Conservation (phyloP, 768 basidiomycete species). For the Lactifluus echinatus region DNA sequence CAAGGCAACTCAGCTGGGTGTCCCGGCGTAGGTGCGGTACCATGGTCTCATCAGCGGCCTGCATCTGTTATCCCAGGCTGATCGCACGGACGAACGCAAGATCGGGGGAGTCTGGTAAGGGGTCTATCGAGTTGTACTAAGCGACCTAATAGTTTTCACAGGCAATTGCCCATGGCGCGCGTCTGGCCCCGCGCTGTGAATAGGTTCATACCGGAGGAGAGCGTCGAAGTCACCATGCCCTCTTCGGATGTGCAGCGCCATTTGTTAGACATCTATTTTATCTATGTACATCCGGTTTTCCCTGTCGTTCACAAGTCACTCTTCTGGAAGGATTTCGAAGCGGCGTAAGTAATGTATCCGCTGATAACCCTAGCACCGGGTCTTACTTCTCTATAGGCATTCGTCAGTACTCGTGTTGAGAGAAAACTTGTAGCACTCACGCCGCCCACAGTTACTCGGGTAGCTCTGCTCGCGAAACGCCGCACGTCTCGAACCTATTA, state of each 20-base stretch:
- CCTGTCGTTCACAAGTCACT: conserved; percentile 69
- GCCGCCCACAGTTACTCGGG: conserved; percentile 29
- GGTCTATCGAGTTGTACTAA: not conserved
- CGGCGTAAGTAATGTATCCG: conserved; percentile 3
- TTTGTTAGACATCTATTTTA: conserved; percentile 70
- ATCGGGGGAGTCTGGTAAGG: conserved; percentile 60
- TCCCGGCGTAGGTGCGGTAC: conserved; percentile 58
- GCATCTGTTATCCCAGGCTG: conserved; percentile 58
- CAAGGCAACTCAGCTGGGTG: conserved; percentile 25
- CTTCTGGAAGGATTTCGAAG: conserved; percentile 55
- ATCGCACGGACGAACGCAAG: conserved; percentile 58
- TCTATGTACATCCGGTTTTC: conserved; percentile 74
- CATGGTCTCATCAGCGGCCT: conserved; percentile 74
- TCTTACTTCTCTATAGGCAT: conserved; percentile 1
- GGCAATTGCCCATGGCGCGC: conserved; percentile 66
- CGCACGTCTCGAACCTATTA: conserved; percentile 48
- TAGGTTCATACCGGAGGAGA: conserved; percentile 36
- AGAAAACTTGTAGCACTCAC: not conserved
- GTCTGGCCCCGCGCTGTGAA: conserved; percentile 59
- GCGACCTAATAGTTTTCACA: conserved; percentile 23
- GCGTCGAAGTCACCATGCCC: conserved; percentile 46
- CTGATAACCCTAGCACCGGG: not conserved
- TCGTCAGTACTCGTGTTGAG: conserved; percentile 7
- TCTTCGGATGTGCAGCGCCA: conserved; percentile 53
- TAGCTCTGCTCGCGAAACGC: conserved; percentile 41